Percentiles rank a stretch among this genome's conserved stretches.
phyloP scores from a whole-genome alignment of 306 rosid genomes.

The Ormosia emarginata region DNA sequence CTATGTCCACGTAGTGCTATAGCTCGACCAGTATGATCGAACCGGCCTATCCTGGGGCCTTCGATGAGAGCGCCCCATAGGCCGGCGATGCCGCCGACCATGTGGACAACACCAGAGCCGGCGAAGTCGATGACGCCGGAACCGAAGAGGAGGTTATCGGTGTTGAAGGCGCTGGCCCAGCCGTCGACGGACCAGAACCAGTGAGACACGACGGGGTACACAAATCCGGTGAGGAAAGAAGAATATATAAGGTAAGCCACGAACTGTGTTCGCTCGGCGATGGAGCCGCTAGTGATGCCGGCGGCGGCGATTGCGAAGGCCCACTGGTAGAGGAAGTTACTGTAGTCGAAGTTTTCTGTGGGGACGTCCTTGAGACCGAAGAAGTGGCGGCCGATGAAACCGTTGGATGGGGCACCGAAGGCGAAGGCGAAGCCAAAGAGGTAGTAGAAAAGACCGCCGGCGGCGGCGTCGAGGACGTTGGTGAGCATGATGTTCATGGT shows the following conservation, averaged over 20 bases:
- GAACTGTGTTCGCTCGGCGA: slow-evolving; percentile 87
- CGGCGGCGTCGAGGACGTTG: slow-evolving; percentile 89
- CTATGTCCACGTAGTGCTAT: slow-evolving; percentile 63
- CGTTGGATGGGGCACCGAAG: slow-evolving; percentile 69
- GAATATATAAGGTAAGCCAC: slow-evolving; percentile 85
- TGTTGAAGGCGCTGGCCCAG: slow-evolving; percentile 58
- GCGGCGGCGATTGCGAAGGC: slow-evolving; percentile 98
- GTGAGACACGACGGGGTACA: slow-evolving; percentile 84
- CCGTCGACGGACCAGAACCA: slow-evolving; percentile 91
- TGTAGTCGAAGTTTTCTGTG: slow-evolving; percentile 28
- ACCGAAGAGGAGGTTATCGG: slow-evolving; percentile 33
- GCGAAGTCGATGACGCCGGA: slow-evolving; percentile 87
- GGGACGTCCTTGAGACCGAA: slow-evolving; percentile 68
- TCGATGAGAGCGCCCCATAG: slow-evolving; percentile 85
- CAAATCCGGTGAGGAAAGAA: slow-evolving; percentile 82
- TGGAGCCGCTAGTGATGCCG: slow-evolving; percentile 87
- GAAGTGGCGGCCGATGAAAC: slow-evolving; percentile 80
- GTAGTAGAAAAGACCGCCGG: slow-evolving; percentile 85
- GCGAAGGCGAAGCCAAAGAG: slow-evolving; percentile 96
- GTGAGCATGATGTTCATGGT: slow-evolving; percentile 99
- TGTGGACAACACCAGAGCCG: slow-evolving; percentile 89
- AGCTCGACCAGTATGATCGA: slow-evolving; percentile 57
- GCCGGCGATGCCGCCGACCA: slow-evolving; percentile 90
- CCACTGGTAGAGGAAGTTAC: slow-evolving; percentile 83
- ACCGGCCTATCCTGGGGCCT: slow-evolving; percentile 86